Conservation (phyloP, 2,329 filamentous ascomycete species). For the Xylaria digitata region DNA sequence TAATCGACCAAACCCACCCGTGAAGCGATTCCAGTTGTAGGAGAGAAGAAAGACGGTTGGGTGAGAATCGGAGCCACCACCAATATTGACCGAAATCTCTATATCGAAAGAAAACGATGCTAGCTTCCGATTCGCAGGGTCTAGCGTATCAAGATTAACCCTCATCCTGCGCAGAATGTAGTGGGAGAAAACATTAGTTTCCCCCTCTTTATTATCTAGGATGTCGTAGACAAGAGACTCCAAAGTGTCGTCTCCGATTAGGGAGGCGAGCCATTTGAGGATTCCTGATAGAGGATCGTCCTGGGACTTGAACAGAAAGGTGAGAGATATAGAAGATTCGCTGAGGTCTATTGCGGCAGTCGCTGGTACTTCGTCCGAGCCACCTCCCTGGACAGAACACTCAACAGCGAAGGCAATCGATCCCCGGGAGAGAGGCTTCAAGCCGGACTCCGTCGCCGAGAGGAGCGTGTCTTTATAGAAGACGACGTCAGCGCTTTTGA, state of each 20-base stretch:
- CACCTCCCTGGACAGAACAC: not conserved
- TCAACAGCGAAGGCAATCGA: not conserved
- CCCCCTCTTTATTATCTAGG: not conserved
- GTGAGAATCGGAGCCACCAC: not conserved
- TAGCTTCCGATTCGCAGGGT: not conserved
- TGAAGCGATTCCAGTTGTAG: conserved; percentile 2
- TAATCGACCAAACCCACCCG: conserved; percentile 1
- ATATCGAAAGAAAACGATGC: conserved; percentile 11
- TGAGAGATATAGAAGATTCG: conserved; percentile 3
- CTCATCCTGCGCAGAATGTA: not conserved
- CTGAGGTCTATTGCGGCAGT: not conserved
- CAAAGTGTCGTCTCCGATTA: conserved; percentile 18
- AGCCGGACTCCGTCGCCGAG: not conserved
- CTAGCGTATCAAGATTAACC: not conserved
- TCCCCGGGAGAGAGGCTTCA: not conserved
- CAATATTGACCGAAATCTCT: conserved; percentile 13
- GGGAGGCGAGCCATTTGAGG: conserved; percentile 20
- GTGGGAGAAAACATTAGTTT: not conserved
- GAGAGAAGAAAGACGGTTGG: conserved; percentile 11
- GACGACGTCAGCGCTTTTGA: conserved; percentile 2
- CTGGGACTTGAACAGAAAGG: conserved; percentile 2
- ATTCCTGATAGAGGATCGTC: conserved; percentile 9
- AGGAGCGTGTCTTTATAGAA: not conserved
- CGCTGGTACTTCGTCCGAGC: not conserved
- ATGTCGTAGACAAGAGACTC: conserved; percentile 17